phyloP scores from a whole-genome alignment of 306 rosid genomes.

The Sicyos edulis region DNA sequence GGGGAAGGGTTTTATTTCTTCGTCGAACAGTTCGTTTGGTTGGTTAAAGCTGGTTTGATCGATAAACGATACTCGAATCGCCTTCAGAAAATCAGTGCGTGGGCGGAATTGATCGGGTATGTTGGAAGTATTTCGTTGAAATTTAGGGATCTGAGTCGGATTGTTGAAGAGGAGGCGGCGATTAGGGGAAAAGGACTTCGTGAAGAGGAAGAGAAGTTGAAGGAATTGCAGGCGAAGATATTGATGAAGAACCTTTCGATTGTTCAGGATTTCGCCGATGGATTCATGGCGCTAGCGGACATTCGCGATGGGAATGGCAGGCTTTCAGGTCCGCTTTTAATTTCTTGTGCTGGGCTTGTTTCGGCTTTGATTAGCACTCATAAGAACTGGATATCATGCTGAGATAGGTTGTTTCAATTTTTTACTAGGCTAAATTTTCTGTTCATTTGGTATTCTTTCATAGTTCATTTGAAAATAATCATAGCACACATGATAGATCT shows the following conservation, averaged over 20 bases:
- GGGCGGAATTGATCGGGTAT: constrained; percentile 54
- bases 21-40: constrained; percentile 78
- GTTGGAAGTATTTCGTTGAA: constrained; percentile 52
- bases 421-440: not conserved
- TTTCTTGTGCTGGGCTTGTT: constrained; percentile 60
- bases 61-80: constrained; percentile 32
- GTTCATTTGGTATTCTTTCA: not conserved
- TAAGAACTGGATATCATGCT: constrained; percentile 85
- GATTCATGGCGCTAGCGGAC: constrained; percentile 74
- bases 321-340: constrained; percentile 43
- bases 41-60: constrained; percentile 65
- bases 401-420: constrained; percentile 10
- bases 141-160: constrained; percentile 41
- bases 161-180: constrained; percentile 45
- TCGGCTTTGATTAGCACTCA: constrained; percentile 87
- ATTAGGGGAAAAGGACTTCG: constrained; percentile 26
- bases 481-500: not conserved
- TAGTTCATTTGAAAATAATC: not conserved
- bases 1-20: constrained; percentile 77
- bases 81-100: constrained; percentile 42
- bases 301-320: constrained; percentile 55
- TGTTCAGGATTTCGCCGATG: constrained; percentile 85
- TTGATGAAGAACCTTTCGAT: constrained; percentile 62
- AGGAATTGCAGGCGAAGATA: constrained; percentile 50
- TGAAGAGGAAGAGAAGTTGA: constrained; percentile 39